A percentile compares a stretch with the other conserved stretches of the same genome.
phyloP scores from a whole-genome alignment of 2,329 filamentous ascomycete species.

The Penicillium oxalicum region DNA sequence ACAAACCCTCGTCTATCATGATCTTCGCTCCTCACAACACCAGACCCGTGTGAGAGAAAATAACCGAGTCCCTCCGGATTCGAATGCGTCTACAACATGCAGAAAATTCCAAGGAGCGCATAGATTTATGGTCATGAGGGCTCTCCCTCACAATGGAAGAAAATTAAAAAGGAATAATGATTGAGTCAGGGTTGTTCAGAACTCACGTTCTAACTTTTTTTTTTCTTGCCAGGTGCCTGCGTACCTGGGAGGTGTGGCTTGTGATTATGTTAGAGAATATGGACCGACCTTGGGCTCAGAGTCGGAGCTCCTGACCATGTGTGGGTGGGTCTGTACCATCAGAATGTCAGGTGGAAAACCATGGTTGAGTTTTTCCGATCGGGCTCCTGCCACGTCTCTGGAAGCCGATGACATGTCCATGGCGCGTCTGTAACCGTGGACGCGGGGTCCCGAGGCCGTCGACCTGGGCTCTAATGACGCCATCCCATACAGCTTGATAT shows the following conservation, averaged over 20 bases:
- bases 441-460: conserved; percentile 10
- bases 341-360: not conserved
- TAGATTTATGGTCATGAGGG: too few species aligned
- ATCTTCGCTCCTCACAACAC: not conserved
- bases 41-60: not conserved
- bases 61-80: too few species aligned
- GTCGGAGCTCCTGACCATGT: not conserved
- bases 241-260: too few species aligned
- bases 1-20: not conserved
- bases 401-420: conserved; percentile 5
- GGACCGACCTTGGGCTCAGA: not conserved
- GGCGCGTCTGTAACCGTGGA: conserved; percentile 8
- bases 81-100: too few species aligned
- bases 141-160: too few species aligned
- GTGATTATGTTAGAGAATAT: too few species aligned
- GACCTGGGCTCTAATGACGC: conserved; percentile 17
- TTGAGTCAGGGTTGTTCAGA: too few species aligned
- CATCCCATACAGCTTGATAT: conserved; percentile 5
- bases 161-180: too few species aligned
- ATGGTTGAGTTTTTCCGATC: conserved; percentile 8
- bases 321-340: conserved; percentile 19
- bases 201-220: too few species aligned
- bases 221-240: too few species aligned
- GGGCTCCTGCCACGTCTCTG: conserved; percentile 7
- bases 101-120: too few species aligned